These are phyloP conservation scores for Marchantia polymorpha DNA, from an alignment of 225 moss, liverwort and hornwort genomes.

Conservation along the genomic window DNA sequence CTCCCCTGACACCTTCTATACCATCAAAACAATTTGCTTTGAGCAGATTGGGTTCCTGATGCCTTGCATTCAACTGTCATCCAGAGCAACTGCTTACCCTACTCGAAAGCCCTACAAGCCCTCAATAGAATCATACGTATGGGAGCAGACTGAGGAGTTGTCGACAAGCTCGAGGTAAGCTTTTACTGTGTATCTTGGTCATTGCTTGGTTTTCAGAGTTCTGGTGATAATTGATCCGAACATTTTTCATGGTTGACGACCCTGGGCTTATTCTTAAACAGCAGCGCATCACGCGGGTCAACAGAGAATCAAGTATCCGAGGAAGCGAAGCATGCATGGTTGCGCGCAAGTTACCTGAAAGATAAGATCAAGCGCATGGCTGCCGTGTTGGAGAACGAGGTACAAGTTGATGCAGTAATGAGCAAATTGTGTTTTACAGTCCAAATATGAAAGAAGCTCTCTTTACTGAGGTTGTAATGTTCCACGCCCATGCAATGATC, in stretches of 20 bases:
- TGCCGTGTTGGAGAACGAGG: slow-evolving; percentile 73
- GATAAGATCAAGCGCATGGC: slow-evolving; percentile 68
- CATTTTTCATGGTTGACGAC: background rate
- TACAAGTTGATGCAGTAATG: background rate
- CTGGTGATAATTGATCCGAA: background rate
- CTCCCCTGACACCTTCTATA: background rate
- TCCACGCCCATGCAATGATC: no score
- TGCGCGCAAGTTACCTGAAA: slow-evolving; percentile 63
- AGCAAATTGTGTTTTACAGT: background rate
- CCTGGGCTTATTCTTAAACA: background rate
- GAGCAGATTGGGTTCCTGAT: background rate
- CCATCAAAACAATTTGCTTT: background rate
- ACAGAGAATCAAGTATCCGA: background rate
- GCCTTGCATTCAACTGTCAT: background rate
- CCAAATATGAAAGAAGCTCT: no score
- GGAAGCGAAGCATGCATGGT: slow-evolving; percentile 53
- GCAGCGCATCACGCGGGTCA: background rate
- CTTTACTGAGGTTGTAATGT: no score
- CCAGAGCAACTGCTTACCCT: slow-evolving; percentile 3
- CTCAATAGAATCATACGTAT: slow-evolving; percentile 4
- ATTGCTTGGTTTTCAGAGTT: background rate
- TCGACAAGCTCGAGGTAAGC: background rate
- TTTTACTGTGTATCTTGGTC: background rate
- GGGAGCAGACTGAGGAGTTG: slow-evolving; percentile 11
- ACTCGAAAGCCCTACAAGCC: slow-evolving; percentile 11